These are phyloP conservation scores for Spergularia marina DNA, from an alignment of 148 eudicot species.

Conservation along the genomic window DNA sequence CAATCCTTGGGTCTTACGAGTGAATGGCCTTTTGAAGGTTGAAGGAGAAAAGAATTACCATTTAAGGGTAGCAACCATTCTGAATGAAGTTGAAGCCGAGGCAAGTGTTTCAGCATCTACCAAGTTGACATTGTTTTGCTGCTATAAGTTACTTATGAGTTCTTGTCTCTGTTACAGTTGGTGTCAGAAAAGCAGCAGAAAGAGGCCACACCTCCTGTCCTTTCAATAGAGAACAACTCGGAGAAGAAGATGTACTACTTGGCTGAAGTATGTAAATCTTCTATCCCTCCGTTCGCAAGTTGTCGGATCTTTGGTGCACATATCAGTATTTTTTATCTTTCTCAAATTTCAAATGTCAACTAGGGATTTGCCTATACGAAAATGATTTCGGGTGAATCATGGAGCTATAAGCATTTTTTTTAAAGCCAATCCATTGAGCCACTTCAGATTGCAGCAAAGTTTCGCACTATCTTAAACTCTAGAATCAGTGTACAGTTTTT, in stretches of 20 bases:
- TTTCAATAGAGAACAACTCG: constrained; percentile 44
- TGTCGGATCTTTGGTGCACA: background rate
- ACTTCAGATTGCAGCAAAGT: background rate
- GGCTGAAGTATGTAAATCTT: constrained; percentile 67
- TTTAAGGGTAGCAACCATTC: constrained; percentile 46
- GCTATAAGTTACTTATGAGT: background rate
- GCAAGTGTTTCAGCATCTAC: constrained; percentile 19
- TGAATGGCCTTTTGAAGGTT: constrained; percentile 31
- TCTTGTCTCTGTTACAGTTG: constrained; percentile 45
- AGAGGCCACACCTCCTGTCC: constrained; percentile 81
- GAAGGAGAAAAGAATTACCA: constrained; percentile 52
- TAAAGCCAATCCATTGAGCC: background rate
- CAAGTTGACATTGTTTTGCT: background rate
- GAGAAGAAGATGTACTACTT: constrained; percentile 73
- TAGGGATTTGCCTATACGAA: background rate
- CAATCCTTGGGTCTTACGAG: constrained; percentile 12
- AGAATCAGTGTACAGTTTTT: background rate
- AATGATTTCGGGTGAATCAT: background rate
- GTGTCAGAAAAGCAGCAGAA: constrained; percentile 85
- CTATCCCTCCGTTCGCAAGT: background rate
- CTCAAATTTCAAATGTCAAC: background rate
- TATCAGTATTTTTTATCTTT: background rate
- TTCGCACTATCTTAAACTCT: background rate
- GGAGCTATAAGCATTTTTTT: background rate
- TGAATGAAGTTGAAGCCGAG: constrained; percentile 48